Base-by-base conservation (phyloP, 2,329 filamentous ascomycete species). In the Neonectria sp. region DNA sequence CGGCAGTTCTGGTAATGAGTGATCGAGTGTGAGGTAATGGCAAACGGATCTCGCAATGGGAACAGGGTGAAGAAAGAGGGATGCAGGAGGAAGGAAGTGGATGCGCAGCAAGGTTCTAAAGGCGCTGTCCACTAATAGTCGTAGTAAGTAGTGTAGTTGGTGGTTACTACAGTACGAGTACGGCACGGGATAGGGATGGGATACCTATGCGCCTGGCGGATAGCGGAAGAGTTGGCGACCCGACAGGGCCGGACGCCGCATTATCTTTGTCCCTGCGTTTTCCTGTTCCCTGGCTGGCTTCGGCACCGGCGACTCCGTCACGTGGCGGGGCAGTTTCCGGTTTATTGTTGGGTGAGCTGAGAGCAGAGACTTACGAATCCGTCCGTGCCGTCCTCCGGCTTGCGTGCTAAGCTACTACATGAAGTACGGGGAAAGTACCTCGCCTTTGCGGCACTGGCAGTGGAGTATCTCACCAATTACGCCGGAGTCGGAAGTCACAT, bases 151-250 rank as follows among this genome's bases (percentile, higher is more conserved):
- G 67, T 67, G 64, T 71, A 67, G 52, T 70, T 65, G 73, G 65
- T 72, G 70, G 58, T 57, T 53, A 40, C 24, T 43, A 43, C 37
- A 35, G 33, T 35, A 56, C 35, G 57, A 60, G 43, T 40, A 75
- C 68, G 61, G 65, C 64, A 65, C 64, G 48, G 56, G 45, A 48
- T 45, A 24, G 53, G 60, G 52, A 57, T 60, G 67, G 63, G 60
- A 60, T 58, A 8, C 7, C 31, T 33, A 60, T 68, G 60, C 62
- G 62, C 60, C 61, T 55, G 55, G 63, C 68, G 60, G 60, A 43
- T 55, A 62, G 71, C 70, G 69, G 73, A 73, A 75, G 69, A 75
- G 69, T 68, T 74, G 68, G 71, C 65, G 67, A 75, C 72, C 75
- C 73, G 73, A 60, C 60, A 29, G 63, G 53, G 33, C 63, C 63